A percentile compares a stretch with the other conserved stretches of the same genome.
Evolutionary conservation across 352 stramenopile species (phyloP).

Genomic region (Pythium brassicae): DNA sequence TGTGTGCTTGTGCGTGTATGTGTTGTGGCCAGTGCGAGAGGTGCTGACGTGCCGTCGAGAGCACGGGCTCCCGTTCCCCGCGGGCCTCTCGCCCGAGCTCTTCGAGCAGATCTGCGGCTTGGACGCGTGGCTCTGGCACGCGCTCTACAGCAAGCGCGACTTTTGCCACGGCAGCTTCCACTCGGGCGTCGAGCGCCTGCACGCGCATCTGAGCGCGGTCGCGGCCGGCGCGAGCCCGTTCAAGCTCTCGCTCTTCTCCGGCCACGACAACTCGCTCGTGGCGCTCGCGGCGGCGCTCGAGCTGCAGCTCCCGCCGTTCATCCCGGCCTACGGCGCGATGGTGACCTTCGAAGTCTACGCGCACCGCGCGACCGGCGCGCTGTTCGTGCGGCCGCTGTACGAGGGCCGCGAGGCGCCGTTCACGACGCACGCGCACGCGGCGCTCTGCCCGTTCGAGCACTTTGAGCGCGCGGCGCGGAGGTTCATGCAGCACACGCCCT

Average conservation of each 20-base stretch:
- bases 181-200: conserved; percentile 49
- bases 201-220: conserved; percentile 38
- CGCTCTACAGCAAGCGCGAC: conserved; percentile 60
- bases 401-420: conserved; percentile 48
- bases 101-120: conserved; percentile 60
- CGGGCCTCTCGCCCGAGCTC: conserved; percentile 47
- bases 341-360: conserved; percentile 69
- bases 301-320: conserved; percentile 40
- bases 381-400: conserved; percentile 51
- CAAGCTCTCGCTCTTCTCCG: conserved; percentile 73
- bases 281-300: conserved; percentile 61
- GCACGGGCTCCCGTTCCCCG: conserved; percentile 51
- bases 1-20: background rate
- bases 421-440: conserved; percentile 26
- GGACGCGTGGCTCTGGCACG: conserved; percentile 75
- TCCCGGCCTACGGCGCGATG: conserved; percentile 70
- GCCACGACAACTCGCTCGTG: conserved; percentile 79
- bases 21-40: conserved; percentile 48
- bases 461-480: conserved; percentile 39
- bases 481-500: conserved; percentile 34
- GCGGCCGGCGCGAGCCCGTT: conserved; percentile 16
- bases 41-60: conserved; percentile 62
- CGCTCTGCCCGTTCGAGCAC: conserved; percentile 54
- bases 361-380: conserved; percentile 29
- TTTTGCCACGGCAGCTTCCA: conserved; percentile 64